Evolutionary conservation across 2,329 filamentous ascomycete species (phyloP).

Genomic region (Orbilia oligospora): DNA sequence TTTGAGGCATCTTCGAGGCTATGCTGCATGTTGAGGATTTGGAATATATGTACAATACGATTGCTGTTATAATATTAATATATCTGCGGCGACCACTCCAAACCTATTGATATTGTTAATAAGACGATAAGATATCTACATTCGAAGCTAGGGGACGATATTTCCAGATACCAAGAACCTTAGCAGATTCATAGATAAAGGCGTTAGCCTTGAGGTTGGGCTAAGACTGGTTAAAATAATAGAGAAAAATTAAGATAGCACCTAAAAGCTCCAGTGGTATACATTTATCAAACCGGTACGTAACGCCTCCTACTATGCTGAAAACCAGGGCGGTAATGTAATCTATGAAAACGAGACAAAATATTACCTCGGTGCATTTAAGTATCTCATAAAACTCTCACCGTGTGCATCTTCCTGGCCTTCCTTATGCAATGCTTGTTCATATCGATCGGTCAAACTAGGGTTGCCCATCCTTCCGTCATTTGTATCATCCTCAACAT

Average conservation of each 20-base stretch:
- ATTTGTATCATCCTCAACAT: slow-evolving; percentile 52
- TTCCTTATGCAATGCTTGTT: slow-evolving; percentile 61
- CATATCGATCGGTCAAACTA: slow-evolving; percentile 62
- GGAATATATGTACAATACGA: too few relatives aligned
- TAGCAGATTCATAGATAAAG: neutral
- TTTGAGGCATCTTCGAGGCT: too few relatives aligned
- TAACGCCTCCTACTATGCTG: slow-evolving; percentile 49
- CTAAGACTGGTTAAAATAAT: neutral
- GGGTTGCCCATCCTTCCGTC: slow-evolving; percentile 60
- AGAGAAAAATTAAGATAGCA: neutral
- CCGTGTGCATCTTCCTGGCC: slow-evolving; percentile 51
- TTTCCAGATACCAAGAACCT: too few relatives aligned
- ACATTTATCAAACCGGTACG: slow-evolving; percentile 27
- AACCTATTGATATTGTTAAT: too few relatives aligned
- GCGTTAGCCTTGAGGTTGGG: neutral
- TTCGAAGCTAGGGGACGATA: too few relatives aligned
- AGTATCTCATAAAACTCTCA: slow-evolving; percentile 64
- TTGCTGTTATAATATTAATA: too few relatives aligned
- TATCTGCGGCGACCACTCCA: too few relatives aligned
- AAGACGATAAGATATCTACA: too few relatives aligned
- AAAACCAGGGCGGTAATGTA: neutral
- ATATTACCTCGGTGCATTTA: slow-evolving; percentile 60
- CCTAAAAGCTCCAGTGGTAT: slow-evolving; percentile 27
- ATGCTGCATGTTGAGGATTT: too few relatives aligned
- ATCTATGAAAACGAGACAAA: neutral